phyloP scores from a whole-genome alignment of 257 asterid species.

The Petunia secreta region DNA sequence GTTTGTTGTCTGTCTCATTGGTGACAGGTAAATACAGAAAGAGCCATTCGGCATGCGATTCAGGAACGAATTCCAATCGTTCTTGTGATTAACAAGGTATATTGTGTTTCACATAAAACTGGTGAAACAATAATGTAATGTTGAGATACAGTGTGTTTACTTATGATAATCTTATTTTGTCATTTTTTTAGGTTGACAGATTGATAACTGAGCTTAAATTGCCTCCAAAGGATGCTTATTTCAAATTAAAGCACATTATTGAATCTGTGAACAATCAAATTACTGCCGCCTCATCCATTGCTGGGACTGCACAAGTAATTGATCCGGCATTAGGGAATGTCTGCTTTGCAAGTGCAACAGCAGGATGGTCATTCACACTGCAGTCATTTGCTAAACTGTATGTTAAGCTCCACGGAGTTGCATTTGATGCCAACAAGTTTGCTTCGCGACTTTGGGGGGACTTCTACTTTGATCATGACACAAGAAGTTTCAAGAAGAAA shows the following conservation, averaged over 20 bases:
- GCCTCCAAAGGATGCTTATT: slow-evolving; percentile 98
- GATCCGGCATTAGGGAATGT: slow-evolving; percentile 90
- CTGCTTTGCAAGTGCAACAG: slow-evolving; percentile 97
- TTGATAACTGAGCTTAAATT: slow-evolving; percentile 90
- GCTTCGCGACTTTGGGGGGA: slow-evolving; percentile 98
- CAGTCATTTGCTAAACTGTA: slow-evolving; percentile 94
- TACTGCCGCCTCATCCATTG: slow-evolving; percentile 85
- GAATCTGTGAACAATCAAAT: slow-evolving; percentile 85
- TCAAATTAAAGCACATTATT: slow-evolving; percentile 83
- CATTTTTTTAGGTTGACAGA: slow-evolving; percentile 69
- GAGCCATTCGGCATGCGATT: slow-evolving; percentile 90
- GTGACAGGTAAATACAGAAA: slow-evolving; percentile 85
- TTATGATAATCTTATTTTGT: slow-evolving; percentile 24
- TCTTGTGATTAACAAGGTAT: slow-evolving; percentile 87
- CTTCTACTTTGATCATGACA: slow-evolving; percentile 76
- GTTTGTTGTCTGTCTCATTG: slow-evolving; percentile 1
- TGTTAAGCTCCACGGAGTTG: slow-evolving; percentile 90
- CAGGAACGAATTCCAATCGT: slow-evolving; percentile 90
- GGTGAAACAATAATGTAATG: slow-evolving; percentile 15
- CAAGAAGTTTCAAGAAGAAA: slow-evolving; percentile 80
- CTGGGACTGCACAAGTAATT: slow-evolving; percentile 81
- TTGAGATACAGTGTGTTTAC: slow-evolving; percentile 2
- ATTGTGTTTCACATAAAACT: slow-evolving; percentile 13
- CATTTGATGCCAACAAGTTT: slow-evolving; percentile 89
- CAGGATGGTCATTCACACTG: slow-evolving; percentile 98